Percentiles rank a stretch among this genome's conserved stretches.
phyloP scores from a whole-genome alignment of 331 rosid genomes.

The Saraca asoca region DNA sequence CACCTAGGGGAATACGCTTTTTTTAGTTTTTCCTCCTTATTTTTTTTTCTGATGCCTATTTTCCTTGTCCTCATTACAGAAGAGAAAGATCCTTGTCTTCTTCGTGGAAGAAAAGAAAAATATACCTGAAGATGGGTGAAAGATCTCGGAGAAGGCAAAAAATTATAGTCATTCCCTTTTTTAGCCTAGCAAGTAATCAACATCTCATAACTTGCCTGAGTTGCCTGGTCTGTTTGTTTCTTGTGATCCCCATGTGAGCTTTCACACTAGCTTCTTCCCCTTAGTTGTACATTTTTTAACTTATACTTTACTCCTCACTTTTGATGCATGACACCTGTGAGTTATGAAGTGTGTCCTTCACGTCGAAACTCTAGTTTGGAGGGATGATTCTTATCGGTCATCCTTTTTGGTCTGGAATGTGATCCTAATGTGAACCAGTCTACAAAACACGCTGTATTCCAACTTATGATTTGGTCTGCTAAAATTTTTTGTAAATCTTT shows the following conservation, averaged over 20 bases:
- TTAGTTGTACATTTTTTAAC: constrained; percentile 22
- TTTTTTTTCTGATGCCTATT: constrained; percentile 11
- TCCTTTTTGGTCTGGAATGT: background rate
- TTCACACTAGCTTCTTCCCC: constrained; percentile 18
- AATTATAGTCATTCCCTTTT: background rate
- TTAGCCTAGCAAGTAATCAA: constrained; percentile 7
- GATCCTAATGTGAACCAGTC: constrained; percentile 15
- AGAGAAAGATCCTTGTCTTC: constrained; percentile 12
- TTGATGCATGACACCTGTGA: constrained; percentile 9
- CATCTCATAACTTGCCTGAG: constrained; percentile 3
- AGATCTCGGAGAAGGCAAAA: constrained; percentile 18
- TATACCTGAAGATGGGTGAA: constrained; percentile 15
- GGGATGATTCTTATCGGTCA: constrained; percentile 14
- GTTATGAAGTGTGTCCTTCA: constrained; percentile 22
- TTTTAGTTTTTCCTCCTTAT: no score
- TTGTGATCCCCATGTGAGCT: background rate
- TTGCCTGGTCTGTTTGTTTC: constrained; percentile 15
- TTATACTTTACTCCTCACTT: background rate
- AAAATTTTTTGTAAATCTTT: constrained; percentile 12
- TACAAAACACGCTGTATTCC: background rate
- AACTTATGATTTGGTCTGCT: constrained; percentile 8
- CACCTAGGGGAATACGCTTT: no score
- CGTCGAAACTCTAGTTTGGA: background rate
- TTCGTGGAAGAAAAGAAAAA: constrained; percentile 1
- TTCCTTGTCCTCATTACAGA: constrained; percentile 4